phyloP scores from a whole-genome alignment of 768 basidiomycete genomes.

The Saitozyma sp. region DNA sequence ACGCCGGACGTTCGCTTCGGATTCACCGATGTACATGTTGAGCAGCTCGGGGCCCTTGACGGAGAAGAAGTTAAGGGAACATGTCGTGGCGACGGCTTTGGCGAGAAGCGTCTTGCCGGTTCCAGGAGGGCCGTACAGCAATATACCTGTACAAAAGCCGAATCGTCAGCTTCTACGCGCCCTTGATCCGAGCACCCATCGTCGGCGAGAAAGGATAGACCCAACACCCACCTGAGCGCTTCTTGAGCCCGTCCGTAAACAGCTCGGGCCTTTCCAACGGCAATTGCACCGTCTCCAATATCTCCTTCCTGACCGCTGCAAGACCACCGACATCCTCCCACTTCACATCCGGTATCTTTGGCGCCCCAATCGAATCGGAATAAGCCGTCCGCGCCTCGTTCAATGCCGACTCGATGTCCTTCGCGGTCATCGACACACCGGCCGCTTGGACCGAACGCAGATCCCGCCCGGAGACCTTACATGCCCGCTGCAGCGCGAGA shows the following conservation, averaged over 20 bases:
- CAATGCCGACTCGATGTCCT: conserved; percentile 74
- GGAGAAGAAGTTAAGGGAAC: conserved; percentile 93
- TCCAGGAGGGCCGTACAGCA: conserved; percentile 92
- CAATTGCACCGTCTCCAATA: conserved; percentile 91
- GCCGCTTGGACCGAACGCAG: conserved; percentile 27
- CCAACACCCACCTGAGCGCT: conserved; percentile 84
- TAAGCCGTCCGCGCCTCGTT: conserved; percentile 72
- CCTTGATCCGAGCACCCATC: too few species aligned
- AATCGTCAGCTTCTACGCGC: neutral
- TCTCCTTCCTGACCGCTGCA: conserved; percentile 80
- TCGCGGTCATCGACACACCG: conserved; percentile 55
- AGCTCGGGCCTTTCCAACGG: conserved; percentile 87
- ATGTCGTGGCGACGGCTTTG: conserved; percentile 94
- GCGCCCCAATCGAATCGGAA: conserved; percentile 92
- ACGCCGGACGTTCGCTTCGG: conserved; percentile 63
- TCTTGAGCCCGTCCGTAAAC: conserved; percentile 87
- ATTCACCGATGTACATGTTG: conserved; percentile 98
- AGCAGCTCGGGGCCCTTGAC: conserved; percentile 93
- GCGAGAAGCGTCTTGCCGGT: conserved; percentile 94
- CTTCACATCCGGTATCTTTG: conserved; percentile 88
- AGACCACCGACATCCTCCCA: conserved; percentile 99
- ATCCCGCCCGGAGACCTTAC: neutral
- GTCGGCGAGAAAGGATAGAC: neutral
- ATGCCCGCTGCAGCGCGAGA: conserved; percentile 55
- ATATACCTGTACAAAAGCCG: conserved; percentile 62